phyloP scores from a whole-genome alignment of 192 early-diverging fungal genomes.

The Backusella australiensis region DNA sequence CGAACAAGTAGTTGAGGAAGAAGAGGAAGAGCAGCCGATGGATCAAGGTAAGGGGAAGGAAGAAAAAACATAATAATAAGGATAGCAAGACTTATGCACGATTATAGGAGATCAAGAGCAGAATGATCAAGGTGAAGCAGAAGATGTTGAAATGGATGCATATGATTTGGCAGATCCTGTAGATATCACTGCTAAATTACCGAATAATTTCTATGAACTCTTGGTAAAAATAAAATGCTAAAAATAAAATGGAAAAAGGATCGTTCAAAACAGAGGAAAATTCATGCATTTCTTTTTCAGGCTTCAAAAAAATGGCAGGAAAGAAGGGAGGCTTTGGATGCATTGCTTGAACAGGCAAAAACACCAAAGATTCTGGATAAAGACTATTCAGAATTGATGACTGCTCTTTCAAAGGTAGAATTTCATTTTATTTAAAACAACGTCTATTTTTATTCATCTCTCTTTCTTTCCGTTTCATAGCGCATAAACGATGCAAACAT shows the following conservation, averaged over 20 bases:
- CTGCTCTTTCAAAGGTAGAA: slow-evolving; percentile 76
- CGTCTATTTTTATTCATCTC: not conserved
- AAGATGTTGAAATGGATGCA: slow-evolving; percentile 65
- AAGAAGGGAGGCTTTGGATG: slow-evolving; percentile 88
- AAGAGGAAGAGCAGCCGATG: slow-evolving; percentile 35
- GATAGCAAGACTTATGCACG: not conserved
- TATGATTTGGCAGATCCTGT: slow-evolving; percentile 88
- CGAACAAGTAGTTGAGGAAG: slow-evolving; percentile 64
- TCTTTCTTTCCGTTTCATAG: slow-evolving; percentile 21
- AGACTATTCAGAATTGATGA: slow-evolving; percentile 79
- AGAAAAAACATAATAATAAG: not conserved
- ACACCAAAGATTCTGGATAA: slow-evolving; percentile 74
- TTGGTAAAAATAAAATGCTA: too few relatives aligned
- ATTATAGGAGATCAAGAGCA: slow-evolving; percentile 22
- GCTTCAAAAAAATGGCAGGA: slow-evolving; percentile 94
- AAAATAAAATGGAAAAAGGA: not conserved
- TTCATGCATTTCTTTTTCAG: slow-evolving; percentile 21
- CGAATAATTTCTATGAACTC: too few relatives aligned
- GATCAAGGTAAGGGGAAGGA: slow-evolving; percentile 14
- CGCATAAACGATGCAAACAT: slow-evolving; percentile 88
- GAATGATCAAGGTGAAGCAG: slow-evolving; percentile 37
- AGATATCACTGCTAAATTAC: too few relatives aligned
- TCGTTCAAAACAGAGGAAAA: not conserved
- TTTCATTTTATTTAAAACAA: not conserved
- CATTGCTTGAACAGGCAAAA: slow-evolving; percentile 64